These are phyloP conservation scores for Aspergillus sp. DNA, from an alignment of 2,329 filamentous ascomycete species.

Conservation along the genomic window DNA sequence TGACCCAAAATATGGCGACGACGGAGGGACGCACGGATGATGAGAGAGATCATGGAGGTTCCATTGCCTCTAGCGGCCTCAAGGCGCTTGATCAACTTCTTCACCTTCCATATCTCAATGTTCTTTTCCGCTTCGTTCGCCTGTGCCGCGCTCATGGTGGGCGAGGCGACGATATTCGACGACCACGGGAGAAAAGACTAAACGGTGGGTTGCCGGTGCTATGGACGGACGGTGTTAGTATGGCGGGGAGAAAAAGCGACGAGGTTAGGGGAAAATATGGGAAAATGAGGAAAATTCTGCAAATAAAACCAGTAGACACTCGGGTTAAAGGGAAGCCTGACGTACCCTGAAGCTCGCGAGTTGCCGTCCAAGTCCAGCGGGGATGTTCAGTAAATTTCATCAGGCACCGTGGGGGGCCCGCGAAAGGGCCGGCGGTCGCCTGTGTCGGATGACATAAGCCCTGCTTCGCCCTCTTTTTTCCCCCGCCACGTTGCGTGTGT, in stretches of 20 bases:
- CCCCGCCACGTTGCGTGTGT: not conserved
- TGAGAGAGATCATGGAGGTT: slow-evolving; percentile 99
- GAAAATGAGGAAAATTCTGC: not conserved
- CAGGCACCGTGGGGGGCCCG: slow-evolving; percentile 33
- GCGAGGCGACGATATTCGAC: slow-evolving; percentile 29
- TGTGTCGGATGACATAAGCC: slow-evolving; percentile 31
- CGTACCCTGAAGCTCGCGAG: slow-evolving; percentile 23
- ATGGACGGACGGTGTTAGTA: slow-evolving; percentile 6
- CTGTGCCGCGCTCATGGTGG: slow-evolving; percentile 77
- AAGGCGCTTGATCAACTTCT: slow-evolving; percentile 98
- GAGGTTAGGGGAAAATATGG: not conserved
- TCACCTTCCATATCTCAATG: slow-evolving; percentile 86
- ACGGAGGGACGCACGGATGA: slow-evolving; percentile 71
- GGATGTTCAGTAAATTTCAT: slow-evolving; percentile 33
- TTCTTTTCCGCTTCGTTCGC: slow-evolving; percentile 98
- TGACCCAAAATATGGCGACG: not conserved
- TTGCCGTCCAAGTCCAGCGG: slow-evolving; percentile 27
- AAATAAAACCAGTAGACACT: not conserved
- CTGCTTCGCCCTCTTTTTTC: not conserved
- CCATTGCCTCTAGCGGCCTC: slow-evolving; percentile 97
- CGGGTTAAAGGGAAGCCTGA: not conserved
- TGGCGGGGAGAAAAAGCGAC: not conserved
- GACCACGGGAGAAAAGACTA: slow-evolving; percentile 20
- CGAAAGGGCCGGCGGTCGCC: slow-evolving; percentile 15
- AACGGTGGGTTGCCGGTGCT: slow-evolving; percentile 17